Percentiles rank a stretch among this genome's conserved stretches.
Conservation (phyloP, 441 rosid genomes). For the Adansonia rubrostipa region DNA sequence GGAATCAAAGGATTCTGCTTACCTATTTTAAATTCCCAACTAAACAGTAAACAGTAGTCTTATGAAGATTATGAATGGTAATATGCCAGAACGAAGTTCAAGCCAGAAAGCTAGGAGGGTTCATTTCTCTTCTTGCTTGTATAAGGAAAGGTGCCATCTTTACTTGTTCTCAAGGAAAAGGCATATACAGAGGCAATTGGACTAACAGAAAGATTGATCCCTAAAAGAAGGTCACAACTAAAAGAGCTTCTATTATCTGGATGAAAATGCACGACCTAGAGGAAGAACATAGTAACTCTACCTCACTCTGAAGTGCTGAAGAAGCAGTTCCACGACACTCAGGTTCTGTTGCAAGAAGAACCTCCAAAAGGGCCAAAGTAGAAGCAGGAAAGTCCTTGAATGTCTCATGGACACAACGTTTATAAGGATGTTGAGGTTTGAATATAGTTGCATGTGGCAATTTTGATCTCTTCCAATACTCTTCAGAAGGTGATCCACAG, state of each 20-base stretch:
- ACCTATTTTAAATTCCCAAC: background rate
- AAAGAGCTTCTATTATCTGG: constrained; percentile 47
- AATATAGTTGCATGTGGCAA: constrained; percentile 81
- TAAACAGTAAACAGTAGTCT: background rate
- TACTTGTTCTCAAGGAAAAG: background rate
- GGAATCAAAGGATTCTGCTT: background rate
- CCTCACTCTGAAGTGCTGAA: constrained; percentile 77
- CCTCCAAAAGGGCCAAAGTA: constrained; percentile 66
- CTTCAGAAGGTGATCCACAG: constrained; percentile 94
- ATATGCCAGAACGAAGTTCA: background rate
- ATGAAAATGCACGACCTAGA: background rate
- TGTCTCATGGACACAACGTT: constrained; percentile 68
- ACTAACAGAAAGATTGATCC: background rate
- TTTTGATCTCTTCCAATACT: constrained; percentile 83
- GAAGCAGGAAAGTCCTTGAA: constrained; percentile 75
- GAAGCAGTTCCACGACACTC: constrained; percentile 69
- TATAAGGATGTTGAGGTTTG: constrained; percentile 90
- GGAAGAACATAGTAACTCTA: constrained; percentile 19
- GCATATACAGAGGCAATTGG: background rate
- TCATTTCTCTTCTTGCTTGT: background rate
- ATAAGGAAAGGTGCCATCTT: background rate
- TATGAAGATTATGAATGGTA: background rate
- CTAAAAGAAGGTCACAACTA: constrained; percentile 21
- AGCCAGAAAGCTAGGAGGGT: background rate
- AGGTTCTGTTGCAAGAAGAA: constrained; percentile 77